Evolutionary conservation across 2,329 filamentous ascomycete species (phyloP).

Genomic region (Botrytis squamosa): DNA sequence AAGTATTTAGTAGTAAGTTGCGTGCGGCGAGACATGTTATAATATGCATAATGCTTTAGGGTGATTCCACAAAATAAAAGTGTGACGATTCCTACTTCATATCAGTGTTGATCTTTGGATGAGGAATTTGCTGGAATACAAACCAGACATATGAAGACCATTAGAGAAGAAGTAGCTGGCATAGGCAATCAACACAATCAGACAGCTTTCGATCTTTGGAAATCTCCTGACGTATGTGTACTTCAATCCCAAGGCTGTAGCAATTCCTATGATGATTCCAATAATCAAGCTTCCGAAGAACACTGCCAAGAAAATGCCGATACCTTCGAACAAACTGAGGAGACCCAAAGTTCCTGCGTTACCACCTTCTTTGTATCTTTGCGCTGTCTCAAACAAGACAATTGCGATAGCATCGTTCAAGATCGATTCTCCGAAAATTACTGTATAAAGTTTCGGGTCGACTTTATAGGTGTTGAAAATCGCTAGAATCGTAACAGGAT

Average conservation of each 20-base stretch:
- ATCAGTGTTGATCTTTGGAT: slow-evolving; percentile 19
- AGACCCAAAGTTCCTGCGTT: slow-evolving; percentile 69
- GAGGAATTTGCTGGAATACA: slow-evolving; percentile 37
- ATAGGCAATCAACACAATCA: slow-evolving; percentile 92
- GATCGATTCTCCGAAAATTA: slow-evolving; percentile 98
- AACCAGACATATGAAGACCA: slow-evolving; percentile 92
- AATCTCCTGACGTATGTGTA: slow-evolving; percentile 91
- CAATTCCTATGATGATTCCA: slow-evolving; percentile 81
- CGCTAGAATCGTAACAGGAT: slow-evolving; percentile 94
- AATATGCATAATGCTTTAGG: slow-evolving; percentile 97
- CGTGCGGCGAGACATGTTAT: slow-evolving; percentile 98
- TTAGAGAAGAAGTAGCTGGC: slow-evolving; percentile 98
- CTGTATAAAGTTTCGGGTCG: slow-evolving; percentile 95
- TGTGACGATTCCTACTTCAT: slow-evolving; percentile 68
- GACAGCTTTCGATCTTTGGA: slow-evolving; percentile 94
- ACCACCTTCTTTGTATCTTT: slow-evolving; percentile 79
- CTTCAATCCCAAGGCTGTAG: slow-evolving; percentile 84
- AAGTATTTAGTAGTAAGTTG: slow-evolving; percentile 98
- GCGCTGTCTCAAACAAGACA: slow-evolving; percentile 96
- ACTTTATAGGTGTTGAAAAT: slow-evolving; percentile 99
- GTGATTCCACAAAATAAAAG: slow-evolving; percentile 97
- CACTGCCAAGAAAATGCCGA: slow-evolving; percentile 90
- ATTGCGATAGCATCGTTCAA: slow-evolving; percentile 98
- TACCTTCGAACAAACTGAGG: slow-evolving; percentile 82
- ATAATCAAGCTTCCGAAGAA: slow-evolving; percentile 95